phyloP scores from a whole-genome alignment of 1,284 basidiomycete species.

The Coniferiporia sulphurascens region DNA sequence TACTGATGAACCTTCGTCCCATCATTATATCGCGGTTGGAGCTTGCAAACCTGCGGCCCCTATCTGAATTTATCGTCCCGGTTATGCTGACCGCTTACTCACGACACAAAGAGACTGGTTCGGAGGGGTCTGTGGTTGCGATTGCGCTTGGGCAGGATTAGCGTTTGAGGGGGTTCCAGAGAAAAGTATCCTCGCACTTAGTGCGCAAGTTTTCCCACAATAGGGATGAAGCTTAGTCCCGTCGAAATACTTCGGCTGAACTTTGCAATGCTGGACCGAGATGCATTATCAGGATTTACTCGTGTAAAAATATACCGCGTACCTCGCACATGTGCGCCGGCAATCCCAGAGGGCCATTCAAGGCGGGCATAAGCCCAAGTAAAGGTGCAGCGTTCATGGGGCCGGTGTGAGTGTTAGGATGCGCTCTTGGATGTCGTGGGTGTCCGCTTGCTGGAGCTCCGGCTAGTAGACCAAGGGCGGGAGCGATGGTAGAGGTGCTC shows the following conservation, averaged over 20 bases:
- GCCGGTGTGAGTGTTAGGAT: neutral
- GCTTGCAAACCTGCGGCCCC: neutral
- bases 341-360: too few species aligned
- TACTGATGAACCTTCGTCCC: slow-evolving; percentile 34
- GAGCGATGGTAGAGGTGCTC: neutral
- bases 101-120: neutral
- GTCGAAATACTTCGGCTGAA: slow-evolving; percentile 46
- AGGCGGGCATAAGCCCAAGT: too few species aligned
- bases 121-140: neutral
- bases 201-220: slow-evolving; percentile 43
- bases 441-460: neutral
- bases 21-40: slow-evolving; percentile 20
- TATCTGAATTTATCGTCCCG: slow-evolving; percentile 3
- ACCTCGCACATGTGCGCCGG: slow-evolving; percentile 21
- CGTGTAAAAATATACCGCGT: neutral
- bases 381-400: neutral
- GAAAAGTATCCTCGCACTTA: slow-evolving; percentile 27
- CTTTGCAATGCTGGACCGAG: slow-evolving; percentile 37
- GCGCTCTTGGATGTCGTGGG: neutral
- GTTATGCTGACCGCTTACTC: neutral
- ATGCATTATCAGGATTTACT: neutral
- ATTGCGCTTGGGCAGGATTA: slow-evolving; percentile 10
- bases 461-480: neutral
- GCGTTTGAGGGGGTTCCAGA: slow-evolving; percentile 11
- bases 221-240: slow-evolving; percentile 39